Base-by-base conservation (phyloP, 768 basidiomycete genomes). In the Boletellus ananiceps region DNA sequence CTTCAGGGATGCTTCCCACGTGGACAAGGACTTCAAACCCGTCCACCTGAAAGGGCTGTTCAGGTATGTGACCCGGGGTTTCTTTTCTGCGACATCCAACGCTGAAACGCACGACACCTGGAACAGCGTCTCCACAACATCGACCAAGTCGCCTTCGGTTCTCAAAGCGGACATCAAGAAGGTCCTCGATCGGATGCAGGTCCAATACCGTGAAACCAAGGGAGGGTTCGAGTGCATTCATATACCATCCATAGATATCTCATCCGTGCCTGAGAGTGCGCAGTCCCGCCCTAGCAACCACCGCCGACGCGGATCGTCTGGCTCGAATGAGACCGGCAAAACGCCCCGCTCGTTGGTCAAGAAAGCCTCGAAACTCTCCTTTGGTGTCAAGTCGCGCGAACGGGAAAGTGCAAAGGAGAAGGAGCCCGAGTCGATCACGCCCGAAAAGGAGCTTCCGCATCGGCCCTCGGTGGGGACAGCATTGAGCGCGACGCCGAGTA, bases 151-250 rank as follows among this genome's bases (percentile, higher is more conserved):
- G 6, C 88, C 92, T 5, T 69, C 78, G 13, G 75, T 80, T 8
- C 84, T 98, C 69, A 88, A 91, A 67, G 70, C 76, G 49, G 95
- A 98, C 68, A 86, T 99, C 55, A 77, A 79, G 42, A 79, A 81
- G 12, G 94, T 96, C 2, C 77, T 98, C 34, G 90, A 94, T 60
- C 81, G 94, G 40, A 92, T 98, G 83, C 93, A 94, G 55, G 88
- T 99, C 29, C 91, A 93, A 67, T 93, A 96, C 64, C 81, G 92
- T 35, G 88, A 93, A 66, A 92, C 81, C 57, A 89, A 85, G 69
- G 75, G 82, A 49, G 96, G 95, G 2, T 98, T 92, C 65, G 95
- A 99, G 66, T 99, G 96, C 71, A 88, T 95, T 19, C 93, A 99
- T 65, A 69, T 89, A 27, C 95, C 95, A 0, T 93, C 91, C 25